These are phyloP conservation scores for Aspergillus bridgeri DNA, from an alignment of 495 filamentous ascomycete genomes.

Conservation along the genomic window DNA sequence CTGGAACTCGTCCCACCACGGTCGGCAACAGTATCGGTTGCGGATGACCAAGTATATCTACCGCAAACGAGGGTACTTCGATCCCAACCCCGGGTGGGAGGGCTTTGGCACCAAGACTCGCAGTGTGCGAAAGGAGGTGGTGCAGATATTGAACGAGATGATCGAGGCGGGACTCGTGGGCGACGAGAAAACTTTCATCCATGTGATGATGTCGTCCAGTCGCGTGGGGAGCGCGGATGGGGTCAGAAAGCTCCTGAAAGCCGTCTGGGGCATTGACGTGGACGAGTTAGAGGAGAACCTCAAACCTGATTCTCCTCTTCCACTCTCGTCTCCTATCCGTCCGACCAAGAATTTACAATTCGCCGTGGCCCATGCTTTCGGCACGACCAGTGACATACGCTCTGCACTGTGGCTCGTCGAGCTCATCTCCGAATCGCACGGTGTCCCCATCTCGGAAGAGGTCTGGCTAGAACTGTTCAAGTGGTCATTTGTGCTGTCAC, in stretches of 20 bases:
- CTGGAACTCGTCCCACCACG: constrained; percentile 38
- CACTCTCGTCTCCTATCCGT: constrained; percentile 48
- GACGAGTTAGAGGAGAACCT: constrained; percentile 29
- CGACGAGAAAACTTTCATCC: constrained; percentile 54
- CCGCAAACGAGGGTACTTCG: constrained; percentile 22
- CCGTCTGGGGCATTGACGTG: constrained; percentile 59
- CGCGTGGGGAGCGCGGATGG: constrained; percentile 51
- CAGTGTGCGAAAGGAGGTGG: constrained; percentile 36
- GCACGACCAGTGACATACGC: constrained; percentile 53
- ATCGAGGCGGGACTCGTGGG: constrained; percentile 36
- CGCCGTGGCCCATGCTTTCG: constrained; percentile 56
- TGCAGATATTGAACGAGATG: constrained; percentile 50
- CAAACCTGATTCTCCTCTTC: constrained; percentile 29
- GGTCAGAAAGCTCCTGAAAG: constrained; percentile 47
- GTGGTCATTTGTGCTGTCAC: constrained; percentile 54
- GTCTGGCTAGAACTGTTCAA: constrained; percentile 59
- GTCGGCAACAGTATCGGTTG: constrained; percentile 35
- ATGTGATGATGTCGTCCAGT: constrained; percentile 52
- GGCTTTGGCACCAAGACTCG: constrained; percentile 30
- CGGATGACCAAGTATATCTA: constrained; percentile 39
- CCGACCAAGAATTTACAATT: constrained; percentile 53
- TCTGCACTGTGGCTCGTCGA: constrained; percentile 53
- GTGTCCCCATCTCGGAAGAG: constrained; percentile 41
- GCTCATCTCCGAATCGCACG: constrained; percentile 54
- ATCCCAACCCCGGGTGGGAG: constrained; percentile 22